Conservation (phyloP, 352 stramenopile genomes). For the Globisporangium parvum region DNA sequence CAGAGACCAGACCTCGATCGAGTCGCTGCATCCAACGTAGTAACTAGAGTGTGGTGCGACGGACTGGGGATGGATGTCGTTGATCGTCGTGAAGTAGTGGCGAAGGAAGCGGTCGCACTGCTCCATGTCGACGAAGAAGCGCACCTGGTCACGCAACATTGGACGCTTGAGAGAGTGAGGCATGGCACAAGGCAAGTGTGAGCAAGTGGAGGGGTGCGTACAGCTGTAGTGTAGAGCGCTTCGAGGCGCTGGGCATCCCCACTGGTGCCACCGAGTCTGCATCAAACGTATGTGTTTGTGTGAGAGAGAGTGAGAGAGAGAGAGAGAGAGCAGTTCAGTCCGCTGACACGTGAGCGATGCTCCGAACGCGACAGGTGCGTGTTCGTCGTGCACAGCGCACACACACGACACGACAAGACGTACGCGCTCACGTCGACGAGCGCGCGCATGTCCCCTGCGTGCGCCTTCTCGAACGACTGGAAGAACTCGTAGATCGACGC, state of each 20-base stretch:
- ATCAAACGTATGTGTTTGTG: no score
- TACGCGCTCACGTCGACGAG: slow-evolving; percentile 11
- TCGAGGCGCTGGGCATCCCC: slow-evolving; percentile 10
- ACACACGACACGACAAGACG: not conserved
- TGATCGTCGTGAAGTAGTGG: slow-evolving; percentile 79
- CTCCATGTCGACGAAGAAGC: slow-evolving; percentile 86
- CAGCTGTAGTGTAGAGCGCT: slow-evolving; percentile 13
- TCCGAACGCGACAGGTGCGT: no score
- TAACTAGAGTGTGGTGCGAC: not conserved
- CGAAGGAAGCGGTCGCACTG: slow-evolving; percentile 78
- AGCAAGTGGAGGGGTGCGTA: not conserved
- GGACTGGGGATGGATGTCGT: slow-evolving; percentile 74
- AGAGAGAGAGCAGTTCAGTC: no score
- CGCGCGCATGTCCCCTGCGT: slow-evolving; percentile 26
- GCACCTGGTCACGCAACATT: slow-evolving; percentile 27
- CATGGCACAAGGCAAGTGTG: not conserved
- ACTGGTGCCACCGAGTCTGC: not conserved
- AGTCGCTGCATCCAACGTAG: not conserved
- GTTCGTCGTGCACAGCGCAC: not conserved
- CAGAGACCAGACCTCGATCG: not conserved
- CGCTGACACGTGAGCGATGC: no score
- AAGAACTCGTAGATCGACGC: slow-evolving; percentile 61
- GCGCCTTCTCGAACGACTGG: slow-evolving; percentile 39
- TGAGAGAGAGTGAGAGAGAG: no score
- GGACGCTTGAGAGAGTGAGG: not conserved